Evolutionary conservation across 2,329 filamentous ascomycete species (phyloP).

Genomic region (Cylindrodendrum hubeiense): DNA sequence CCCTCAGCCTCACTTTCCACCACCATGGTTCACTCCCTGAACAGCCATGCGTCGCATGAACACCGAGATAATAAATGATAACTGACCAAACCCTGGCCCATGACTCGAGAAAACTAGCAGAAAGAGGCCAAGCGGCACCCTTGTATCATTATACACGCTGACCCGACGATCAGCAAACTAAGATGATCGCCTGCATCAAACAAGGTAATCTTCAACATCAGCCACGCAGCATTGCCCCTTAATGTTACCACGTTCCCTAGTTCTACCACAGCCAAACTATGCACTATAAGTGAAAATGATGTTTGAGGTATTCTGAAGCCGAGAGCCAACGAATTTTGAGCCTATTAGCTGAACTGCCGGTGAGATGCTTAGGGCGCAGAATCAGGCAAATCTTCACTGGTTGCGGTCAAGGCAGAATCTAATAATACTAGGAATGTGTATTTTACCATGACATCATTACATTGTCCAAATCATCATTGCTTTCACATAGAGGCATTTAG

Average conservation of each 20-base stretch:
- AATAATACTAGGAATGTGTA: background rate
- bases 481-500: background rate
- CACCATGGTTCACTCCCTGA: background rate
- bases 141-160: background rate
- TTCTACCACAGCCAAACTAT: background rate
- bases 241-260: background rate
- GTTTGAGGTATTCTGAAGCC: too few relatives aligned
- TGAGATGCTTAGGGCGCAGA: too few relatives aligned
- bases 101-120: background rate
- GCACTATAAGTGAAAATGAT: too few relatives aligned
- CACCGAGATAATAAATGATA: background rate
- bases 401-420: background rate
- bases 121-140: background rate
- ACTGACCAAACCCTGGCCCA: background rate
- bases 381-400: background rate
- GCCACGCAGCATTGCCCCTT: background rate
- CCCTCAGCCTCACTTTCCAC: background rate
- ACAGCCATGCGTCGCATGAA: background rate
- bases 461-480: background rate
- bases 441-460: background rate
- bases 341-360: too few relatives aligned
- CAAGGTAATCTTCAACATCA: background rate
- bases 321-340: too few relatives aligned
- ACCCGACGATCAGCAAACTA: background rate
- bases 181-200: background rate